A percentile compares a stretch with the other conserved stretches of the same genome.
phyloP scores from a whole-genome alignment of 495 filamentous ascomycete genomes.

The Hypoxylon crocopeplum region DNA sequence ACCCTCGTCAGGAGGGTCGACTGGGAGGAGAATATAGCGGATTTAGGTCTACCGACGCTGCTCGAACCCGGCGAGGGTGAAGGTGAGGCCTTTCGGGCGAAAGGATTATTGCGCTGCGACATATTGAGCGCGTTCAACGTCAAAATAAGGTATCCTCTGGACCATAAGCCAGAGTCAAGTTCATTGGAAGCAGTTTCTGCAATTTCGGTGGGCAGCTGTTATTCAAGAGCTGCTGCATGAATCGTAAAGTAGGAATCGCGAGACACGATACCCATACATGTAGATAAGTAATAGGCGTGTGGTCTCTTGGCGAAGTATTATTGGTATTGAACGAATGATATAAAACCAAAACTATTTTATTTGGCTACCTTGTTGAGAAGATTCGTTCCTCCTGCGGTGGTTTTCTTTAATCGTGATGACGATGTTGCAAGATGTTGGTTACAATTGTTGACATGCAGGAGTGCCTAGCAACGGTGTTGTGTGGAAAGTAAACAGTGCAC shows the following conservation, averaged over 20 bases:
- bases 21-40: slow-evolving; percentile 65
- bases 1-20: slow-evolving; percentile 54
- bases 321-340: slow-evolving; percentile 3
- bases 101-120: slow-evolving; percentile 70
- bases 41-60: slow-evolving; percentile 70
- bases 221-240: slow-evolving; percentile 20
- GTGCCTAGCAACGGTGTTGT: slow-evolving; percentile 28
- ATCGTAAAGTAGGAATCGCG: slow-evolving; percentile 15
- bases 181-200: slow-evolving; percentile 18
- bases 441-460: slow-evolving; percentile 35
- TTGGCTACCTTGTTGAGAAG: too few species aligned
- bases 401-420: slow-evolving; percentile 13
- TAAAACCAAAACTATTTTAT: too few species aligned
- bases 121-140: slow-evolving; percentile 52
- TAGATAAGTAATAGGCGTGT: slow-evolving; percentile 21
- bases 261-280: slow-evolving; percentile 33
- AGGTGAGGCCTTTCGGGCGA: slow-evolving; percentile 67
- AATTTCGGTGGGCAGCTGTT: slow-evolving; percentile 6
- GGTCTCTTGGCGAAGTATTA: neutral
- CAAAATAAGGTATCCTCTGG: slow-evolving; percentile 21
- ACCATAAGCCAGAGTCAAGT: slow-evolving; percentile 11
- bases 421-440: slow-evolving; percentile 16
- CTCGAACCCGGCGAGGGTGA: slow-evolving; percentile 62
- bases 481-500: slow-evolving; percentile 31
- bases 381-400: slow-evolving; percentile 10